Base-by-base conservation (phyloP, 2,329 filamentous ascomycete genomes). In the Colletotrichum zoysiae region DNA sequence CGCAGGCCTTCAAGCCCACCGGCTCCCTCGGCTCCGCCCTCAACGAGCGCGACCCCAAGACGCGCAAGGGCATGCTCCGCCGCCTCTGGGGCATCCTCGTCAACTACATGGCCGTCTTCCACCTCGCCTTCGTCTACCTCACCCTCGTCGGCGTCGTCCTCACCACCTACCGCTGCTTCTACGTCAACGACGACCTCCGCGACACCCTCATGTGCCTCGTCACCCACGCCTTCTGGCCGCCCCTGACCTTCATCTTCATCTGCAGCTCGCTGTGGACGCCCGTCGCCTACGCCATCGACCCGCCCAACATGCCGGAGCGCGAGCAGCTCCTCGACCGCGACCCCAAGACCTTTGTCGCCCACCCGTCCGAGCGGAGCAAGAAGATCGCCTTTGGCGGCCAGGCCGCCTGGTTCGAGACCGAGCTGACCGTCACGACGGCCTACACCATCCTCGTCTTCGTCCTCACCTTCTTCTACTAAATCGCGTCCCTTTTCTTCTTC, bases 151-250 rank as follows among this genome's bases (percentile, higher is more conserved):
- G 82, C 3, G 86, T 88, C 44, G 82, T 83, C 8, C 76, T 87
- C 60, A 86, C 85, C 2, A 84, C 84, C 7, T 88, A 86, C 79
- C 85, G 85, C 70, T 87, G 84, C 77, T 84, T 87, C 75, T 77
- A 81, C 46, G 76, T 81, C 20, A 78, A 84, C 33, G 76, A 80
- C 26, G 76, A 78, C 5, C 78, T 80, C 44, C 79, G 79, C 73
- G 81, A 82, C 12, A 79, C 84, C n/a, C 80, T 89, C 20, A 76
- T 86, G 59, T 85, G 84, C 74, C 81, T 91, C 5, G 77, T 91
- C 51, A 90, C 88, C 0, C 88, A 90, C 77, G 88, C 87, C 16
- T 88, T 87, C 80, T 91, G 89, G 89, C 88, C 88, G 7, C 89
- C 89, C 0, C 76, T 90, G 55, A 86, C 87, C 0, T 90, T 88